Percentiles rank a stretch among this genome's conserved stretches.
These are phyloP conservation scores for Diaporthe sp. DNA, from an alignment of 2,329 filamentous ascomycete genomes.

Conservation along the genomic window DNA sequence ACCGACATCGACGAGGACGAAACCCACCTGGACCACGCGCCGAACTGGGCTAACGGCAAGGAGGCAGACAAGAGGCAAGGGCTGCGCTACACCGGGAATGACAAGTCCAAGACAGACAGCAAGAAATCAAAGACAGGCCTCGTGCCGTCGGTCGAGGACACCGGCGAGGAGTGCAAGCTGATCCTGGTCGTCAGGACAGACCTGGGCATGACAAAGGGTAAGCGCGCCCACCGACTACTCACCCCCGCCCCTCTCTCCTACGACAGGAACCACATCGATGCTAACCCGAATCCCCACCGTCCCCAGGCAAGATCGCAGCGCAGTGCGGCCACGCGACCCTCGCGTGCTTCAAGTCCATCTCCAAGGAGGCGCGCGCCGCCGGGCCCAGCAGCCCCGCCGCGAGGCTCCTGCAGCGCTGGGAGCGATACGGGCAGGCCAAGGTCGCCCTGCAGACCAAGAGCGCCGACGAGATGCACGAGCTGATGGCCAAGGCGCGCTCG, in stretches of 20 bases:
- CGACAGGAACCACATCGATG: not conserved
- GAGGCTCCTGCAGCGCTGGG: conserved; percentile 84
- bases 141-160: conserved; percentile 48
- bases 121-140: conserved; percentile 57
- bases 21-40: conserved; percentile 73
- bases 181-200: conserved; percentile 94
- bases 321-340: conserved; percentile 97
- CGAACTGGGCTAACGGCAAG: conserved; percentile 74
- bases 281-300: not conserved
- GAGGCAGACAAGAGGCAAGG: conserved; percentile 73
- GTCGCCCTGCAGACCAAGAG: conserved; percentile 91
- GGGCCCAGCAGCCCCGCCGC: conserved; percentile 65
- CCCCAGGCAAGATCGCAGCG: conserved; percentile 92
- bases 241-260: not conserved
- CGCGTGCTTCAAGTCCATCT: conserved; percentile 92
- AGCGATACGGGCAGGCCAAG: conserved; percentile 89
- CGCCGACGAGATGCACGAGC: conserved; percentile 82
- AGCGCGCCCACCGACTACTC: conserved; percentile 43
- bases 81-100: conserved; percentile 53
- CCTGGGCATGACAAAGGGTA: conserved; percentile 97
- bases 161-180: conserved; percentile 89
- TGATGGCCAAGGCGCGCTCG: conserved; percentile 84
- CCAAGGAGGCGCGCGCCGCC: conserved; percentile 64
- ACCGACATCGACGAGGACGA: conserved; percentile 76
- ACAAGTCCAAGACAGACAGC: conserved; percentile 48